Evolutionary conservation across 257 asterid genomes (phyloP).

Genomic region (Primulina eburnea): DNA sequence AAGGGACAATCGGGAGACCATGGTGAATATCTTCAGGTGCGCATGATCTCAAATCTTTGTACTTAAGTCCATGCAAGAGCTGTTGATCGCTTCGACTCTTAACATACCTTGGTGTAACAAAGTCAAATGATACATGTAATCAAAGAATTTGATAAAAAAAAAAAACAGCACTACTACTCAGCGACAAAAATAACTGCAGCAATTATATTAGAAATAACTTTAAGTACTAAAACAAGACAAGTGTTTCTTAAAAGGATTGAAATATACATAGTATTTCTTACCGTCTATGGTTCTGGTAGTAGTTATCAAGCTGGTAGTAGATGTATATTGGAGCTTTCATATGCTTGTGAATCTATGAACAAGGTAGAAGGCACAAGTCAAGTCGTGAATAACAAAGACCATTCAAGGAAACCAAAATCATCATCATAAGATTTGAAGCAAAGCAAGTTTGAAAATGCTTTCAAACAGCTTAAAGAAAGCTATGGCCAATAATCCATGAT

Average conservation of each 20-base stretch:
- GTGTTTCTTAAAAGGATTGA: no score
- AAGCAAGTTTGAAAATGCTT: no score
- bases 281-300: slow-evolving; percentile 86
- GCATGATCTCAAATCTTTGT: slow-evolving; percentile 50
- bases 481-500: not conserved
- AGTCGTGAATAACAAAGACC: not conserved
- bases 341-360: slow-evolving; percentile 46
- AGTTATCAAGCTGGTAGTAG: slow-evolving; percentile 80
- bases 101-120: slow-evolving; percentile 49
- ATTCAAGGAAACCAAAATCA: not conserved
- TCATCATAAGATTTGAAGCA: not conserved
- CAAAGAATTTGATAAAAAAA: not conserved
- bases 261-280: slow-evolving; percentile 19
- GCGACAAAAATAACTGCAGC: not conserved
- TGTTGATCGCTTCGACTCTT: slow-evolving; percentile 74
- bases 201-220: not conserved
- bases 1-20: slow-evolving; percentile 71
- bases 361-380: slow-evolving; percentile 13
- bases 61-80: slow-evolving; percentile 50
- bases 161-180: slow-evolving; percentile 1
- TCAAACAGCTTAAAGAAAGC: not conserved
- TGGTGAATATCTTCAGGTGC: slow-evolving; percentile 53
- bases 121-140: slow-evolving; percentile 15
- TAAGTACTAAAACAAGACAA: not conserved
- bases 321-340: slow-evolving; percentile 74